A percentile compares a stretch with the other conserved stretches of the same genome.
Evolutionary conservation across 768 basidiomycete species (phyloP).

Genomic region (Crassisporium funariophilum): DNA sequence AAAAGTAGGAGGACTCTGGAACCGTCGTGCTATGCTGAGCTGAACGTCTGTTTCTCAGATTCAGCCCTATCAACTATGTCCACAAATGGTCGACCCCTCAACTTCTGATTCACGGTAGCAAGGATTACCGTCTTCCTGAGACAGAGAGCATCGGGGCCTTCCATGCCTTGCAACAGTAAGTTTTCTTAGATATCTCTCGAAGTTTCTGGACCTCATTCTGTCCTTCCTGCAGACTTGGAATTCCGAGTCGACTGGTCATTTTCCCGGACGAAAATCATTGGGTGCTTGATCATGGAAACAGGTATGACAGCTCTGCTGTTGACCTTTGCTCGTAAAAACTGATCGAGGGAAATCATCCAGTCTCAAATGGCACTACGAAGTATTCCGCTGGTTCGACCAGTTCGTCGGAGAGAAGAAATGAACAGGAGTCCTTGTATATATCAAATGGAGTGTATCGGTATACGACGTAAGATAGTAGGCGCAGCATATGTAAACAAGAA

Average conservation of each 20-base stretch:
- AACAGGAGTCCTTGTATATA: background rate
- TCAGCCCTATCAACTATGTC: constrained; percentile 81
- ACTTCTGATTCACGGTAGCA: constrained; percentile 83
- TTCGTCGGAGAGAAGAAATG: constrained; percentile 48
- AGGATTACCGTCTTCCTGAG: constrained; percentile 87
- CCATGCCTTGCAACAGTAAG: constrained; percentile 84
- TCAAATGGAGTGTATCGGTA: too few species aligned
- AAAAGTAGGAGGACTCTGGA: constrained; percentile 66
- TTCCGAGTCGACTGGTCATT: constrained; percentile 77
- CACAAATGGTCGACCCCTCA: constrained; percentile 86
- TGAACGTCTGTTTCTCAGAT: constrained; percentile 38
- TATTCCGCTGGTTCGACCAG: constrained; percentile 86
- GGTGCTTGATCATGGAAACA: constrained; percentile 82
- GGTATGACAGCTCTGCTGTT: constrained; percentile 38
- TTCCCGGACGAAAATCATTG: constrained; percentile 95
- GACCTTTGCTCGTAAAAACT: background rate
- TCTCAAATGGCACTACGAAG: constrained; percentile 94
- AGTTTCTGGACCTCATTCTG: background rate
- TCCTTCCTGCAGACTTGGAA: constrained; percentile 48
- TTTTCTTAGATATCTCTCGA: constrained; percentile 11
- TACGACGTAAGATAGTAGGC: too few species aligned
- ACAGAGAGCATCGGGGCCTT: constrained; percentile 83
- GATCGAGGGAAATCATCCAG: constrained; percentile 36
- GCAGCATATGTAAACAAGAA: background rate
- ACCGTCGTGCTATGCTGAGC: background rate